Conservation (phyloP, 768 basidiomycete species). For the Suillus sp. region DNA sequence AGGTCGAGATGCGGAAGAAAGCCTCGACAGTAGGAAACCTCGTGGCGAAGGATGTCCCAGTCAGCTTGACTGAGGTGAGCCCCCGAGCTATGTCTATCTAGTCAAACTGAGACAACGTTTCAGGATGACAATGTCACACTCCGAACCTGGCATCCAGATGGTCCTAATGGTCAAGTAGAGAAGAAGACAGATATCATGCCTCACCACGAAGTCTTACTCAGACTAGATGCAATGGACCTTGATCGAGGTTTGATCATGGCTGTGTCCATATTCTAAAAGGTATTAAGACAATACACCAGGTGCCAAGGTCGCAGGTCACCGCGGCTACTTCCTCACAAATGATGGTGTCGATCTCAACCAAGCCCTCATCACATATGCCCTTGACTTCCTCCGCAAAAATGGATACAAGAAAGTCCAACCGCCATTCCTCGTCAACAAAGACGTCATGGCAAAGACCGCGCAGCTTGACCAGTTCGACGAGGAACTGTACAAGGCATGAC, state of each 20-base stretch:
- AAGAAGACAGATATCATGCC: slow-evolving; percentile 80
- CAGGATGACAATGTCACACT: slow-evolving; percentile 90
- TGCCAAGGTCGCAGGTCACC: slow-evolving; percentile 90
- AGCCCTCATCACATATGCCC: slow-evolving; percentile 90
- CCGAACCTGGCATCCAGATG: slow-evolving; percentile 85
- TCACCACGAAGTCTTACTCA: slow-evolving; percentile 95
- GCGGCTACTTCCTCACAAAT: slow-evolving; percentile 94
- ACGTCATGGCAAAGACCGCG: slow-evolving; percentile 96
- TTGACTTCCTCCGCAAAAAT: slow-evolving; percentile 84
- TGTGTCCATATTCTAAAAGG: not conserved
- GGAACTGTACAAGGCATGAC: slow-evolving; percentile 87
- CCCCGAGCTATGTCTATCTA: not conserved
- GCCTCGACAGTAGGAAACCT: slow-evolving; percentile 89
- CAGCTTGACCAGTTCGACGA: slow-evolving; percentile 99
- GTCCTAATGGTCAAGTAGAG: slow-evolving; percentile 69
- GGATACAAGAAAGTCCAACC: slow-evolving; percentile 95
- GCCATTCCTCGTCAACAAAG: slow-evolving; percentile 98
- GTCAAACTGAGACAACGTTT: not conserved
- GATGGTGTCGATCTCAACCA: slow-evolving; percentile 98
- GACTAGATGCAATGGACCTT: slow-evolving; percentile 94
- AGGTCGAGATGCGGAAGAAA: slow-evolving; percentile 75
- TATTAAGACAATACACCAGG: slow-evolving; percentile 45
- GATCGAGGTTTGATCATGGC: slow-evolving; percentile 67
- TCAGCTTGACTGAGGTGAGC: slow-evolving; percentile 85
- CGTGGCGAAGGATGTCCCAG: slow-evolving; percentile 83